phyloP scores from a whole-genome alignment of 192 early-diverging fungal genomes.

The Backusella sp. region DNA sequence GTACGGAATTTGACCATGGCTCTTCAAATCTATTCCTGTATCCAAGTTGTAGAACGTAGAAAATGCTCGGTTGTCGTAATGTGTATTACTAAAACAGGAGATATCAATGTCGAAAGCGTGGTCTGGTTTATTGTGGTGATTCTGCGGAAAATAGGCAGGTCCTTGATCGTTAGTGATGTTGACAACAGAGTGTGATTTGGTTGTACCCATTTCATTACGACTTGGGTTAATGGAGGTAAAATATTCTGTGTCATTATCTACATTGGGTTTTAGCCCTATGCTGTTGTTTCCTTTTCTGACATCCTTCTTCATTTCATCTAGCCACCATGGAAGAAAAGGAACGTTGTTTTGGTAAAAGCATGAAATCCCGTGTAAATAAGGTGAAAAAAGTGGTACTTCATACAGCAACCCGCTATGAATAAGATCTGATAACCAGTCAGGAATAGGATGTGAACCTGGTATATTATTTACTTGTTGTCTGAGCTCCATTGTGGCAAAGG shows the following conservation, averaged over 20 bases:
- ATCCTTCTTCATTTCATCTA: neutral
- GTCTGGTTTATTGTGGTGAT: neutral
- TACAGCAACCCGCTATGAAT: neutral
- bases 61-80: neutral
- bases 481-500: neutral
- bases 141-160: neutral
- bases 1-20: neutral
- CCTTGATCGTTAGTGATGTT: neutral
- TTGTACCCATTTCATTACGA: neutral
- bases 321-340: neutral
- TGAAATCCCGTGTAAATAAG: neutral
- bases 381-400: neutral
- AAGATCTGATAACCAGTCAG: neutral
- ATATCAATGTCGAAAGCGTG: neutral
- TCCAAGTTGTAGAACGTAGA: neutral
- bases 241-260: neutral
- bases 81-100: neutral
- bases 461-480: neutral
- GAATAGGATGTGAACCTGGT: neutral
- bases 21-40: neutral
- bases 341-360: neutral
- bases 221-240: neutral
- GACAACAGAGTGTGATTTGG: neutral
- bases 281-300: neutral
- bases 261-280: neutral